Evolutionary conservation across 148 eudicot species (phyloP).

Genomic region (Rhododendron kiyosumense): DNA sequence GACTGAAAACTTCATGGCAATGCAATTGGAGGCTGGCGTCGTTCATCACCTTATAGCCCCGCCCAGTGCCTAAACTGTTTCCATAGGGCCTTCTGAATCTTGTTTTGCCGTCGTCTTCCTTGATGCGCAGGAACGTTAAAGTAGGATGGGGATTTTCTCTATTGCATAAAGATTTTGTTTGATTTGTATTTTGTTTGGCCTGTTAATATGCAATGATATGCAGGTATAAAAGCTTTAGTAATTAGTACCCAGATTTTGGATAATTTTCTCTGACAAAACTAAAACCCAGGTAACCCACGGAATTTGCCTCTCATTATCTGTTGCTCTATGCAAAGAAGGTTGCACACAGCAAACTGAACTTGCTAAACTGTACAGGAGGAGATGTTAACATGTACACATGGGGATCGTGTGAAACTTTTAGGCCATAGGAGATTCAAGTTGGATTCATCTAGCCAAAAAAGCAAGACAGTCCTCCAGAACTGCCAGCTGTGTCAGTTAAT

Average conservation of each 20-base stretch:
- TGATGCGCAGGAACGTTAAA: neutral
- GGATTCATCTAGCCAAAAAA: neutral
- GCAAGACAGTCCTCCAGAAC: constrained; percentile 73
- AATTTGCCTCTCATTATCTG: neutral
- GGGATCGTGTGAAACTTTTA: neutral
- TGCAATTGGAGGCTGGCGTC: constrained; percentile 24
- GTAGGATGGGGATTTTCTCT: no score
- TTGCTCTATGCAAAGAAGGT: neutral
- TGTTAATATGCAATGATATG: neutral
- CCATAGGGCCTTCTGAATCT: neutral
- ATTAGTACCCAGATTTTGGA: neutral
- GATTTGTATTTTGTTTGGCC: neutral
- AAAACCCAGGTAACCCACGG: neutral
- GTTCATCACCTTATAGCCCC: constrained; percentile 26
- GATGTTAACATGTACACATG: neutral
- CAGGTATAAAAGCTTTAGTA: neutral
- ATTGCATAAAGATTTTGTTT: no score
- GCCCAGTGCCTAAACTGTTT: constrained; percentile 20
- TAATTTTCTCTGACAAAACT: neutral
- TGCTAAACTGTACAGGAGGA: neutral
- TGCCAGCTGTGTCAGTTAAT: constrained; percentile 55
- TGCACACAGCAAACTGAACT: neutral
- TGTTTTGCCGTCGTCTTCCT: neutral
- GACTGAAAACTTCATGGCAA: neutral
- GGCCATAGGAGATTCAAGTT: neutral